Percentiles rank a stretch among this genome's conserved stretches.
Evolutionary conservation across 352 stramenopile species (phyloP).

Genomic region (Globisporangium echinulatum): DNA sequence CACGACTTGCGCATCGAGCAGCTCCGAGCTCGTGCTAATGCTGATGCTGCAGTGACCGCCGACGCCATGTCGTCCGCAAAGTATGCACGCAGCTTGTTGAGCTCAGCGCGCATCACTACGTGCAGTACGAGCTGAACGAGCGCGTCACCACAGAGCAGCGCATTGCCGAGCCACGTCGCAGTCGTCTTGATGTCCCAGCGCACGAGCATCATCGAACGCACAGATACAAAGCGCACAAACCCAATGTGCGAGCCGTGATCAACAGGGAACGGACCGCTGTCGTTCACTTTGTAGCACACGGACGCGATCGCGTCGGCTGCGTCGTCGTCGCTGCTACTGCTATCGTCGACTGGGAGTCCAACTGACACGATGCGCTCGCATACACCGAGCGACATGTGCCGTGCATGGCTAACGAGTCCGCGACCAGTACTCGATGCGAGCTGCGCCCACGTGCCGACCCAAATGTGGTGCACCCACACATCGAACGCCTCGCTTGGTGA

Average conservation of each 20-base stretch:
- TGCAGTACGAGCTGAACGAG: slow-evolving; percentile 28
- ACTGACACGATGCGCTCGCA: slow-evolving; percentile 50
- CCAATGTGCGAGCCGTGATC: slow-evolving; percentile 36
- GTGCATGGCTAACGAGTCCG: slow-evolving; percentile 36
- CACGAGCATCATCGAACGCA: slow-evolving; percentile 34
- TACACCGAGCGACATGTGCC: slow-evolving; percentile 32
- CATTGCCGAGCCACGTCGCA: slow-evolving; percentile 34
- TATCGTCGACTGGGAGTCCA: slow-evolving; percentile 26
- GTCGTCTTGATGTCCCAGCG: slow-evolving; percentile 58
- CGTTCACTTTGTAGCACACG: slow-evolving; percentile 39
- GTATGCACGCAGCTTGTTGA: slow-evolving; percentile 20
- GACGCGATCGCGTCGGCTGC: slow-evolving; percentile 26
- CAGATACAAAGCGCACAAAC: slow-evolving; percentile 41
- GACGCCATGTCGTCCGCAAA: no score
- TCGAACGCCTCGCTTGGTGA: slow-evolving; percentile 33
- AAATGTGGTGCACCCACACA: slow-evolving; percentile 53
- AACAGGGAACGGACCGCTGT: slow-evolving; percentile 37
- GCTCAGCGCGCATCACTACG: slow-evolving; percentile 22
- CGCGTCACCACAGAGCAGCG: slow-evolving; percentile 35
- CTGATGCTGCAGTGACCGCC: no score
- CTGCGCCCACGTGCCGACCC: slow-evolving; percentile 25
- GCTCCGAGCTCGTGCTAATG: slow-evolving; percentile 1
- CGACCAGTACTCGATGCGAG: slow-evolving; percentile 27
- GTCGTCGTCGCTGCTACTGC: background rate
- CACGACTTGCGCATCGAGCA: no score